Conservation (phyloP, 2,329 filamentous ascomycete genomes). For the Aspergillus tamarii region DNA sequence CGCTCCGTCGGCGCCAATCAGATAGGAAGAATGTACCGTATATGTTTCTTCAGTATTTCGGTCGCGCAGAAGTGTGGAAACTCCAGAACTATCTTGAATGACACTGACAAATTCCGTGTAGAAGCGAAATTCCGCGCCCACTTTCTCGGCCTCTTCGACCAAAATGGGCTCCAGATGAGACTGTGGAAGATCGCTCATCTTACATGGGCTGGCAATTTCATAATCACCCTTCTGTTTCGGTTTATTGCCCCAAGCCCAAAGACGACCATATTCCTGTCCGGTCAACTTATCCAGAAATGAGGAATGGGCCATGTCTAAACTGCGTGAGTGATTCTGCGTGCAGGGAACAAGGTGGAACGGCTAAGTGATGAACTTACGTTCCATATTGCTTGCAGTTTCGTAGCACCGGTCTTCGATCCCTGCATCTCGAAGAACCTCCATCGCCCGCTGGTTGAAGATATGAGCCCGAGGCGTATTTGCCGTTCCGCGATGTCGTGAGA, state of each 20-base stretch:
- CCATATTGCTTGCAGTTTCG: neutral
- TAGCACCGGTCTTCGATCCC: neutral
- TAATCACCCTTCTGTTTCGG: neutral
- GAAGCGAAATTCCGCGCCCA: constrained; percentile 32
- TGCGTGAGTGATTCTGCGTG: too few relatives aligned
- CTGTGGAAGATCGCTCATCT: neutral
- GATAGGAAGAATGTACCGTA: too few relatives aligned
- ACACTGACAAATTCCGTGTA: neutral
- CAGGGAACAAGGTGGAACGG: too few relatives aligned
- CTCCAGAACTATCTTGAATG: too few relatives aligned
- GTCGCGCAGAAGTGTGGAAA: too few relatives aligned
- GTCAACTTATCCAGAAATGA: neutral
- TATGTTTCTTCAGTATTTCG: too few relatives aligned
- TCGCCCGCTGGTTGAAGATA: neutral
- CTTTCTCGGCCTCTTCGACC: constrained; percentile 25
- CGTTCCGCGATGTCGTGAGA: too few relatives aligned
- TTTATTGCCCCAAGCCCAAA: neutral
- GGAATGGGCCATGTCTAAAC: neutral
- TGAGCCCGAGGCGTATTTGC: neutral
- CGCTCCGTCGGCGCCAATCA: too few relatives aligned
- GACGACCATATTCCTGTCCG: neutral
- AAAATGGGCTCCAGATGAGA: neutral
- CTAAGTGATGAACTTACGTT: too few relatives aligned
- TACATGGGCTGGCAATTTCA: neutral
- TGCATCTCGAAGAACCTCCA: neutral